These are phyloP conservation scores for Leonotis leonurus DNA, from an alignment of 257 asterid genomes.

Conservation along the genomic window DNA sequence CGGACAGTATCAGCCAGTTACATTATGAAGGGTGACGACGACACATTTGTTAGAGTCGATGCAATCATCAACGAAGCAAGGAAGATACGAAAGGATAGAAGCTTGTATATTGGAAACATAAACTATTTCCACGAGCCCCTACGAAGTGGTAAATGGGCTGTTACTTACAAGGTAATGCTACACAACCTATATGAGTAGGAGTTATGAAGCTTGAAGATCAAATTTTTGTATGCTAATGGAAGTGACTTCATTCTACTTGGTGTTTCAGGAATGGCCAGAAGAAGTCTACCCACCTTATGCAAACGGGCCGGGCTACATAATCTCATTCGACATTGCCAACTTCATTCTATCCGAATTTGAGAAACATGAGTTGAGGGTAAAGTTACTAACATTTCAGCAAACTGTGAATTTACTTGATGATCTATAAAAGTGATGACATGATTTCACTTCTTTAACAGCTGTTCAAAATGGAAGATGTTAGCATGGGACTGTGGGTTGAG, in stretches of 20 bases:
- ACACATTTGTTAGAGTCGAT: conserved; percentile 77
- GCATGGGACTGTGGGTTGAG: conserved; percentile 92
- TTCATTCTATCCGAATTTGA: conserved; percentile 53
- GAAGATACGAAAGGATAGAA: conserved; percentile 29
- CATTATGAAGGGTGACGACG: conserved; percentile 92
- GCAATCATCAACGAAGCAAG: conserved; percentile 52
- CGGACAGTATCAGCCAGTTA: conserved; percentile 47
- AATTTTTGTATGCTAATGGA: not conserved
- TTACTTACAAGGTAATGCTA: conserved; percentile 60
- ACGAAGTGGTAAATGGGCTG: conserved; percentile 93
- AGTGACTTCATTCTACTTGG: not conserved
- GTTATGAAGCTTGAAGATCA: not conserved
- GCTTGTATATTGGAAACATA: conserved; percentile 76
- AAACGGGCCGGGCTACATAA: conserved; percentile 85
- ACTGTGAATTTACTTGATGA: not conserved
- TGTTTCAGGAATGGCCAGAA: conserved; percentile 89
- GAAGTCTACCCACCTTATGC: conserved; percentile 86
- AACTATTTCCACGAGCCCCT: conserved; percentile 70
- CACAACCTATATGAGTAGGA: not conserved
- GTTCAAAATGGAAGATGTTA: conserved; percentile 94
- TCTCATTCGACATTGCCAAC: conserved; percentile 77
- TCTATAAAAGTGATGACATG: not conserved
- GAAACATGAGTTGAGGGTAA: conserved; percentile 52
- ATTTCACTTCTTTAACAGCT: conserved; percentile 32
- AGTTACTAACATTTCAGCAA: conserved; percentile 4